Evolutionary conservation across 2,329 filamentous ascomycete genomes (phyloP), one percentile per base, ranked within the genome.

Genomic region (Xylariaceae sp.): DNA sequence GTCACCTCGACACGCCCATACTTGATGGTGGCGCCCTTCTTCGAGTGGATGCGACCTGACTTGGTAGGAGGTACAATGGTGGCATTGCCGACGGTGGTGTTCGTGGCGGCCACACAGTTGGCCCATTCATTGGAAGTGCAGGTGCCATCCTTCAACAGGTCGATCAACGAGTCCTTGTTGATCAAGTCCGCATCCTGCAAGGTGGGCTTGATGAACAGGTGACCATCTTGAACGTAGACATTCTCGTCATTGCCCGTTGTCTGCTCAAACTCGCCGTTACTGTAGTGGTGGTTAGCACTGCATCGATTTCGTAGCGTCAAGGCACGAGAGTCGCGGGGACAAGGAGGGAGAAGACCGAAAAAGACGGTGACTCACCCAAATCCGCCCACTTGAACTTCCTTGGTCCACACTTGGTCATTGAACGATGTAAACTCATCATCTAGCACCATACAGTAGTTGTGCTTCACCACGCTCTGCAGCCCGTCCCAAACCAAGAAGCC

Each of bases 1-100:
- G 76, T 81, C 4, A 94, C 87, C 60, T 94, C 86, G 39, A 94
- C 76, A 33, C 86, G 84, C 36, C 88, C 88, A 59, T 87, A 94
- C 64, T 81, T 87, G 69, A 94, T 87, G 13, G 67, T 74, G 6
- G 80, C 80, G 13, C 83, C 79, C 33, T 77, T 77, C 58, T 78
- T 84, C 42, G 85, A 90, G 66, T 83, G 85, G 66, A 94, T 80
- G 46, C 88, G 84, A 6, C 80, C 88, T 1, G 88, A 91, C 53
- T 79, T 83, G 48, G 85, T 80, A 0, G 88, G 88, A 28, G 87
- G 87, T 29, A 93, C 77, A 48, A 91, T 83, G 42, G 80, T 85
- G 11, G 82, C 75, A 59, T 90, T 89, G 40, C 76, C 76, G 4
- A 58, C 46, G 9, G 86, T 89, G 38, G 74, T 79, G 65, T 93